phyloP scores from a whole-genome alignment of 257 asterid genomes.

The Nemophila menziesii region DNA sequence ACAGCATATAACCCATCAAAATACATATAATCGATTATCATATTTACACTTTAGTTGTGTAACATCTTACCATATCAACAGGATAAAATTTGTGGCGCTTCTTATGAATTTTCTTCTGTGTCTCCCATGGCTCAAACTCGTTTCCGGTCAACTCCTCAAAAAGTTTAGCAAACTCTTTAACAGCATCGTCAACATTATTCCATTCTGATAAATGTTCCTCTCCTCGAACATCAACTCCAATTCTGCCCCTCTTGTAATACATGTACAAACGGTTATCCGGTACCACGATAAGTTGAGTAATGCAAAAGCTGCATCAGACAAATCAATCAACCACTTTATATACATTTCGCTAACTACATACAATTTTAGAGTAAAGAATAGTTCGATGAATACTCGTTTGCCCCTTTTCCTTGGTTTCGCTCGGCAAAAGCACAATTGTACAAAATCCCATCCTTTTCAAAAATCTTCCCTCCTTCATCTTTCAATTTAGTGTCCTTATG shows the following conservation, averaged over 20 bases:
- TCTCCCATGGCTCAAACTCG: conserved; percentile 69
- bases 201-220: conserved; percentile 52
- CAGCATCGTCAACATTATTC: conserved; percentile 33
- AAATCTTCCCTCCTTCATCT: conserved; percentile 52
- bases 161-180: conserved; percentile 39
- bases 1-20: neutral
- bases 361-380: neutral
- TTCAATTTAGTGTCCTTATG: conserved; percentile 70
- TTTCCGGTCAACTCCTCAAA: conserved; percentile 57
- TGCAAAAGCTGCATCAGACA: conserved; percentile 31
- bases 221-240: conserved; percentile 31
- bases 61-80: conserved; percentile 45
- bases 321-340: neutral
- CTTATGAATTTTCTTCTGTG: conserved; percentile 53
- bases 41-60: no score
- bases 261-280: conserved; percentile 47
- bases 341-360: no score
- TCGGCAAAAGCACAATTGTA: conserved; percentile 62
- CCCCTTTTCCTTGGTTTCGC: conserved; percentile 33
- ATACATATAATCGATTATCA: neutral
- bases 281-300: conserved; percentile 46
- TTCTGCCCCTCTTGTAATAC: conserved; percentile 56
- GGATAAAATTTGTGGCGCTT: conserved; percentile 40
- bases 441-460: conserved; percentile 58
- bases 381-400: conserved; percentile 42